Evolutionary conservation across 805 yeast species (phyloP).

Genomic region (Debaryomyces castellii): DNA sequence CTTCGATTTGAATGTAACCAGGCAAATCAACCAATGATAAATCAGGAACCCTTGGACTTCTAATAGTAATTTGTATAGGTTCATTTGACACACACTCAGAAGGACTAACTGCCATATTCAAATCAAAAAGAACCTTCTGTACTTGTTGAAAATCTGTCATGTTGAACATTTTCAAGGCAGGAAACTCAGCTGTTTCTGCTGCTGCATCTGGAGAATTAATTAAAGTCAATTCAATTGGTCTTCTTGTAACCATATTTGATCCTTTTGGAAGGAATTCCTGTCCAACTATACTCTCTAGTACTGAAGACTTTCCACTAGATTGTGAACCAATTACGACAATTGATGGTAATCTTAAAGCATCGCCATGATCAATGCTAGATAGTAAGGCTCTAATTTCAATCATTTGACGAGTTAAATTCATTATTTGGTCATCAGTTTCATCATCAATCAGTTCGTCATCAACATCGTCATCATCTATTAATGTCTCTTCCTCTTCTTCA

Average conservation of each 20-base stretch:
- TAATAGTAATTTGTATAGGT: slow-evolving; percentile 89
- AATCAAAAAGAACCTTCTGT: slow-evolving; percentile 79
- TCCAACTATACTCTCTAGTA: slow-evolving; percentile 95
- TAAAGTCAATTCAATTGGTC: slow-evolving; percentile 94
- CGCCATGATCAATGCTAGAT: slow-evolving; percentile 71
- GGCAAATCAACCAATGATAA: slow-evolving; percentile 93
- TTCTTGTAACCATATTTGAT: slow-evolving; percentile 94
- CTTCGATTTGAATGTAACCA: slow-evolving; percentile 95
- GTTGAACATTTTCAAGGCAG: slow-evolving; percentile 78
- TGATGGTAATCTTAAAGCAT: slow-evolving; percentile 81
- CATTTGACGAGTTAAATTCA: slow-evolving; percentile 91
- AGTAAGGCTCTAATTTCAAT: slow-evolving; percentile 87
- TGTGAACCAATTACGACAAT: slow-evolving; percentile 98
- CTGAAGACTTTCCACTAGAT: slow-evolving; percentile 96
- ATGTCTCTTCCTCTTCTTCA: slow-evolving; percentile 52
- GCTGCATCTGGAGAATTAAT: slow-evolving; percentile 81
- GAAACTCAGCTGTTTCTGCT: slow-evolving; percentile 90
- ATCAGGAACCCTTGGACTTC: slow-evolving; percentile 87
- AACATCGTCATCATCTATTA: slow-evolving; percentile 36
- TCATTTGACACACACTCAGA: slow-evolving; percentile 86
- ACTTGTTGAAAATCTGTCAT: slow-evolving; percentile 87
- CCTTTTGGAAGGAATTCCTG: slow-evolving; percentile 97
- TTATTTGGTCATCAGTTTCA: slow-evolving; percentile 73
- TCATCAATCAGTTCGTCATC: slow-evolving; percentile 50
- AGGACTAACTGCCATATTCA: slow-evolving; percentile 89